Percentiles rank a stretch among this genome's conserved stretches.
phyloP scores from a whole-genome alignment of 805 yeast species.

The Suhomyces sp. region DNA sequence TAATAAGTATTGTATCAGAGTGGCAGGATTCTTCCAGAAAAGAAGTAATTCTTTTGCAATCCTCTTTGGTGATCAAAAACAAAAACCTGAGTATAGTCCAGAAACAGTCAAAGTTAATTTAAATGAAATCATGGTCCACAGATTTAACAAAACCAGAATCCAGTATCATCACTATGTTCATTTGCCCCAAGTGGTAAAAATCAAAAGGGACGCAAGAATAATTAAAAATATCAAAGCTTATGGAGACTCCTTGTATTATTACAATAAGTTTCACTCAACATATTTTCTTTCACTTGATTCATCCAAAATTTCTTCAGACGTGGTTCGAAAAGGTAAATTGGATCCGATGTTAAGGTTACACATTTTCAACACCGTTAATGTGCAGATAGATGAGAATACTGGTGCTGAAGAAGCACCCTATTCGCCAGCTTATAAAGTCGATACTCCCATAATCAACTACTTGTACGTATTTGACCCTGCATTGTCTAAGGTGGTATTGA shows the following conservation, averaged over 20 bases:
- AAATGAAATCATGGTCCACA: constrained; percentile 24
- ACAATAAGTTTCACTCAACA: constrained; percentile 16
- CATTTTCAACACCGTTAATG: neutral
- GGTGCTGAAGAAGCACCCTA: neutral
- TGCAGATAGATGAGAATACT: neutral
- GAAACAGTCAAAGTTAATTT: constrained; percentile 8
- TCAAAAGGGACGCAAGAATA: constrained; percentile 1
- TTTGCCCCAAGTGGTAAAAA: constrained; percentile 14
- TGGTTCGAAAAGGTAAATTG: neutral
- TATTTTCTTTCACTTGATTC: constrained; percentile 6
- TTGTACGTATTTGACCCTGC: neutral
- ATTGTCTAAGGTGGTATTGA: neutral
- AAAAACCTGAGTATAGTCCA: constrained; percentile 9
- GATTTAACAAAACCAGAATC: constrained; percentile 14
- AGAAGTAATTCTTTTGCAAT: constrained; percentile 18
- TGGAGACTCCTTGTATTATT: constrained; percentile 8
- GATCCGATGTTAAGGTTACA: constrained; percentile 6
- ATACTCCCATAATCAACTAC: neutral
- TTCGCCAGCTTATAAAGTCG: too few relatives aligned
- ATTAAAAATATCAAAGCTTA: constrained; percentile 1
- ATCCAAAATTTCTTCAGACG: neutral
- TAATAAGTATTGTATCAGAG: constrained; percentile 18
- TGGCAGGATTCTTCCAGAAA: constrained; percentile 20
- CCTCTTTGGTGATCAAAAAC: constrained; percentile 17
- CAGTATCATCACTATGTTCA: constrained; percentile 19